Evolutionary conservation across 208 protist species (phyloP).

Genomic region (Crithidia acanthocephali): DNA sequence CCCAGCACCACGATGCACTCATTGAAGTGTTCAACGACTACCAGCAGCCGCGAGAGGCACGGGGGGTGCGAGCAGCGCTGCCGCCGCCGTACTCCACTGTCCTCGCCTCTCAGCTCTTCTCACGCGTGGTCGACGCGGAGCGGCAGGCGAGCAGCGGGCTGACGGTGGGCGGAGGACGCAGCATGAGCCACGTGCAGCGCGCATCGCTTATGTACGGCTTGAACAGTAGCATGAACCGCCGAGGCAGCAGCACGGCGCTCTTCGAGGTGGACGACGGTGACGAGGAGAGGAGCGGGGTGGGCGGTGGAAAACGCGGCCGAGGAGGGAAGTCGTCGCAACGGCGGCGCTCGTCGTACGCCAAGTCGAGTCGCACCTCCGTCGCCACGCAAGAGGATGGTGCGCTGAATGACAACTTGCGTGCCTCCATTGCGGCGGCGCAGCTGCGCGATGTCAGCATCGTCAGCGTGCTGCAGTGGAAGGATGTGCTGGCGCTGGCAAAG

Average conservation of each 20-base stretch:
- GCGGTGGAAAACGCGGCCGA: background rate
- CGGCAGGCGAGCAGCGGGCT: slow-evolving; percentile 12
- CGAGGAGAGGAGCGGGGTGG: background rate
- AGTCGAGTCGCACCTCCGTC: background rate
- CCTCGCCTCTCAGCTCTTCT: slow-evolving; percentile 26
- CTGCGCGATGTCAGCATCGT: slow-evolving; percentile 69
- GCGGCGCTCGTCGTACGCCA: background rate
- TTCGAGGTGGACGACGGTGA: background rate
- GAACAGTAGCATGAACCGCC: slow-evolving; percentile 3
- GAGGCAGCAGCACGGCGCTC: background rate
- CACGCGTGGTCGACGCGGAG: slow-evolving; percentile 15
- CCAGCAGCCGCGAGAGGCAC: slow-evolving; percentile 56
- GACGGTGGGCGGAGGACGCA: background rate
- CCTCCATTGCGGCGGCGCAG: slow-evolving; percentile 9
- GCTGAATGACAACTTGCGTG: background rate
- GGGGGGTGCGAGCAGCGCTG: slow-evolving; percentile 55
- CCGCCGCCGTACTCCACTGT: slow-evolving; percentile 46
- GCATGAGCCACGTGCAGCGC: slow-evolving; percentile 17
- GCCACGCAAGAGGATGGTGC: background rate
- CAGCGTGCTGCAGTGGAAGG: slow-evolving; percentile 49
- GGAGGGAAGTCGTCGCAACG: background rate
- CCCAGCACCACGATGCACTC: slow-evolving; percentile 46
- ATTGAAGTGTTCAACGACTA: slow-evolving; percentile 53
- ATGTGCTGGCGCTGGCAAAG: slow-evolving; percentile 48
- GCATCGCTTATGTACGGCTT: slow-evolving; percentile 21